These are phyloP conservation scores for Daldinia vernicosa DNA, from an alignment of 495 filamentous ascomycete species.

Conservation along the genomic window DNA sequence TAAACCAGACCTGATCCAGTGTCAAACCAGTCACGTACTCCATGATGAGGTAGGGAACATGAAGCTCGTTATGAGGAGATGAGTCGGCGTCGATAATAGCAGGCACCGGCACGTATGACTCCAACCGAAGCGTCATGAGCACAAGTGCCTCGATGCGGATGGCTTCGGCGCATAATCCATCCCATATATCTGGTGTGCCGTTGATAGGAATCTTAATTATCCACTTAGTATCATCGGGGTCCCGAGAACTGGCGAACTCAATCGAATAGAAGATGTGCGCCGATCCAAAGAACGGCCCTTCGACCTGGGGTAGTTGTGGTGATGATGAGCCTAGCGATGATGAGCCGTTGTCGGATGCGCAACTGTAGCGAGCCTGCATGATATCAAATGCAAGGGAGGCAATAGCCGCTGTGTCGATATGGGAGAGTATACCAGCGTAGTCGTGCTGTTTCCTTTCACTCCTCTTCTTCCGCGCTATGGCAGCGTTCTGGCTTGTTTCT, in stretches of 20 bases:
- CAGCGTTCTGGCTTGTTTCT: conserved; percentile 2
- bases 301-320: conserved; percentile 24
- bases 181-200: conserved; percentile 35
- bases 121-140: conserved; percentile 26
- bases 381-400: conserved; percentile 27
- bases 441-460: conserved; percentile 8
- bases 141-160: conserved; percentile 36
- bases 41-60: conserved; percentile 41
- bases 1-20: conserved; percentile 38
- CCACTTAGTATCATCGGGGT: conserved; percentile 25
- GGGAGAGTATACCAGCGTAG: conserved; percentile 30
- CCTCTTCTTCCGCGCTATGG: neutral
- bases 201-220: conserved; percentile 39
- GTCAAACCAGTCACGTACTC: conserved; percentile 32
- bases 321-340: conserved; percentile 6
- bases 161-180: conserved; percentile 23
- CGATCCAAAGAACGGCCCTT: conserved; percentile 31
- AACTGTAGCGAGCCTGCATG: conserved; percentile 14
- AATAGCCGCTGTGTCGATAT: conserved; percentile 32
- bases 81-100: conserved; percentile 39
- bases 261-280: conserved; percentile 40
- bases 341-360: neutral
- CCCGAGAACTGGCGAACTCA: conserved; percentile 4
- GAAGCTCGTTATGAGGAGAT: conserved; percentile 27
- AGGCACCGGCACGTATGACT: conserved; percentile 37